These are phyloP conservation scores for Scheffersomyces insectosa DNA, from an alignment of 1,139 yeast species.

Conservation along the genomic window DNA sequence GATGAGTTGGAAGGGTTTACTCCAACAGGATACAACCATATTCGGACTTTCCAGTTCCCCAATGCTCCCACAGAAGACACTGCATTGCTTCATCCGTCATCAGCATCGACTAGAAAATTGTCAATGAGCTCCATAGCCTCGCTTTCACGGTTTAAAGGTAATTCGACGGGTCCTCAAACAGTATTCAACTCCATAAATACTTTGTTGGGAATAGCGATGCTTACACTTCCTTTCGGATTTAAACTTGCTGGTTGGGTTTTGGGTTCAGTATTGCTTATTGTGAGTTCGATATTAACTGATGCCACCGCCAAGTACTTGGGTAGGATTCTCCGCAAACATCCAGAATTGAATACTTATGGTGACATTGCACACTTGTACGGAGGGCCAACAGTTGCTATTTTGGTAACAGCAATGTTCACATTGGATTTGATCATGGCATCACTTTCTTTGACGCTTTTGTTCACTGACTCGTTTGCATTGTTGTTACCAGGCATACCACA, in stretches of 20 bases:
- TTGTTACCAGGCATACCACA: conserved; percentile 56
- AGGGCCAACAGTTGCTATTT: conserved; percentile 47
- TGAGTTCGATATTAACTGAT: conserved; percentile 64
- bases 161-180: conserved; percentile 78
- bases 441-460: conserved; percentile 71
- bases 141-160: conserved; percentile 17
- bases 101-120: background rate
- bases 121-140: background rate
- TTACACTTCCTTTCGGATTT: conserved; percentile 81
- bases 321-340: conserved; percentile 28
- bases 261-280: conserved; percentile 55
- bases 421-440: conserved; percentile 79
- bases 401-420: conserved; percentile 72
- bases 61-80: conserved; percentile 12
- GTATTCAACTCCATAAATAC: conserved; percentile 85
- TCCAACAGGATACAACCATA: conserved; percentile 9
- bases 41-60: conserved; percentile 15
- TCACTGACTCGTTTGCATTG: conserved; percentile 79
- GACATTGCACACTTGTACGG: conserved; percentile 49
- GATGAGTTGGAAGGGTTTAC: background rate
- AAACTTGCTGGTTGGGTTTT: conserved; percentile 77
- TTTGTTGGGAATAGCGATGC: conserved; percentile 80
- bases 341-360: conserved; percentile 38
- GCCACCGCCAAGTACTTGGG: conserved; percentile 64
- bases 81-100: background rate